phyloP scores from a whole-genome alignment of 164 flowering plant species.

The Cinnamomum chago region DNA sequence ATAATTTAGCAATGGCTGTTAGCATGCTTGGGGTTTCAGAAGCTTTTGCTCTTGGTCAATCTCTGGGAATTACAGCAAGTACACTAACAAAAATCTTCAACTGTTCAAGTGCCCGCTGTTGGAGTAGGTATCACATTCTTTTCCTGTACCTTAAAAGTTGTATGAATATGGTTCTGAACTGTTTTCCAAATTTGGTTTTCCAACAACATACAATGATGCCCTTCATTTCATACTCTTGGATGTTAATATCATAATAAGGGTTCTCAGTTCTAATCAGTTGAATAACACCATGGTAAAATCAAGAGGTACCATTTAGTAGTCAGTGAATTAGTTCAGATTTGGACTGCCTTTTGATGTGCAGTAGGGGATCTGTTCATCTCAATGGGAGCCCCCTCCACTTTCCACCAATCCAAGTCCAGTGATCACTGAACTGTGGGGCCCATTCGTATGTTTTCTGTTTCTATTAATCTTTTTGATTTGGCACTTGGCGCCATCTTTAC shows the following conservation, averaged over 20 bases:
- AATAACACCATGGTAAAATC: too few species aligned
- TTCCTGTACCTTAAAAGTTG: neutral
- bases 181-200: neutral
- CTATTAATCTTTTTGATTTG: neutral
- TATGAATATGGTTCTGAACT: neutral
- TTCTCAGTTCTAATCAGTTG: too few species aligned
- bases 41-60: conserved; percentile 87
- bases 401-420: too few species aligned
- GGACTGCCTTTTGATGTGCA: too few species aligned
- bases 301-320: too few species aligned
- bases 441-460: neutral
- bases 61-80: conserved; percentile 60
- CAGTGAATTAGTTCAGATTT: too few species aligned
- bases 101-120: conserved; percentile 92
- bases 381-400: too few species aligned
- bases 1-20: conserved; percentile 89
- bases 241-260: neutral
- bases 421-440: too few species aligned
- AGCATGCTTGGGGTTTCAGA: conserved; percentile 94
- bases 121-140: conserved; percentile 46
- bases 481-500: neutral
- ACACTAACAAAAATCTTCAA: conserved; percentile 73
- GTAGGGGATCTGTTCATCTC: too few species aligned
- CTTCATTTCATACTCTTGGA: neutral
- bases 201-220: neutral